A percentile compares a stretch with the other conserved stretches of the same genome.
These are phyloP conservation scores for Garcileccinum viscosum DNA, from an alignment of 1,284 basidiomycete species.

Conservation along the genomic window DNA sequence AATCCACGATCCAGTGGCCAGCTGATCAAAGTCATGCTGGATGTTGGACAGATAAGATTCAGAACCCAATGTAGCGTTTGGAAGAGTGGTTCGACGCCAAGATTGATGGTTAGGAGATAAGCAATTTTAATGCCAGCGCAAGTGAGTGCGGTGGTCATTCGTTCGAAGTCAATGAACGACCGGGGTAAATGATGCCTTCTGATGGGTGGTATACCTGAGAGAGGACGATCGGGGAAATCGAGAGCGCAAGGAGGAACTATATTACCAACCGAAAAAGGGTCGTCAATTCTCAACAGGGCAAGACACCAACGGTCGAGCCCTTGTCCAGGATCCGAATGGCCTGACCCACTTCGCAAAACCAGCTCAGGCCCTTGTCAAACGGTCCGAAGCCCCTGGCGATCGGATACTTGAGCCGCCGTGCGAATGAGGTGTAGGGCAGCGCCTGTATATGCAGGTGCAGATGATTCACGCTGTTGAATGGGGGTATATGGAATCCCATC, in stretches of 20 bases:
- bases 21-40: no score
- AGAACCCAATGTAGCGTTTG: no score
- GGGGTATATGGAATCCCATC: constrained; percentile 86
- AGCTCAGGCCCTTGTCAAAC: constrained; percentile 72
- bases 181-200: not conserved
- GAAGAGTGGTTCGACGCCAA: no score
- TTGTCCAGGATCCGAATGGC: constrained; percentile 65
- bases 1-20: no score
- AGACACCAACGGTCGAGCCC: constrained; percentile 57
- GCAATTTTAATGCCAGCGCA: no score
- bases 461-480: constrained; percentile 81
- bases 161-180: not conserved
- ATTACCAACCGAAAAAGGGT: not conserved
- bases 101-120: no score
- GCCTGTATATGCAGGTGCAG: constrained; percentile 82
- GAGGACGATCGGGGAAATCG: not conserved
- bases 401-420: constrained; percentile 64
- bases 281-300: constrained; percentile 53
- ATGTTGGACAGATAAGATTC: no score
- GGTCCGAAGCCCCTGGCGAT: constrained; percentile 46
- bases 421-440: constrained; percentile 63
- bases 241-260: not conserved
- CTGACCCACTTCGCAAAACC: constrained; percentile 78
- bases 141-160: not conserved
- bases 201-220: not conserved